Evolutionary conservation across 495 filamentous ascomycete species (phyloP), one percentile per base, ranked within the genome.

Genomic region (Penicillium diatomitis): DNA sequence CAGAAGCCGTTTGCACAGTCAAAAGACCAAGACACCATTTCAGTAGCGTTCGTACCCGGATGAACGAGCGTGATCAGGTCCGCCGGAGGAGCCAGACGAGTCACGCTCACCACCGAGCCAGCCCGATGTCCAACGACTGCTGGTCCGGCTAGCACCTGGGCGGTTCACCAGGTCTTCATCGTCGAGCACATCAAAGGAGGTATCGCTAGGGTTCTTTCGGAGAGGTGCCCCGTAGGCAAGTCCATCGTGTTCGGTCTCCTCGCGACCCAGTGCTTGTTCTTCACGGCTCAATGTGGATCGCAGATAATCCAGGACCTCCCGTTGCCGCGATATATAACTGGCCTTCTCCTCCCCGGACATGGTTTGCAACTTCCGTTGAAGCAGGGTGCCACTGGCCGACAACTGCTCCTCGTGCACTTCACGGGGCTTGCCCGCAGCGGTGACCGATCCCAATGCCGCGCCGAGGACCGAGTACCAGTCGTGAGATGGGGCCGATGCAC

Each of bases 171-270:
- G 73, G 54, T 84, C 85, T 47, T 86, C 84, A n/a, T 75, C 73
- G 35, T 88, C 83, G 52, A 95, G 83, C 57, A 85, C 83, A 57
- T 91, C 86, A 61, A 95, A 95, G 50, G 90, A 88, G 34, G 74
- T 76, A 54, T 88, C 86, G 46, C 83, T 87, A 51, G 74, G 73
- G 56, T 83, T 88, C 74, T 86, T 88, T 38, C 69, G 76, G 59
- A 88, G 57, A 6, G 80, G 67, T 42, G 71, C 63, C 9, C 66
- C 63, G 49, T 72, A 66, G 38, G 70, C 60, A 60, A 76, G 62
- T 69, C 78, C 60, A 61, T 74, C 47, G 57, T 67, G 63, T 40
- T 71, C 73, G 35, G 51, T 66, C 44, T 59, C 68, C 44, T 54
- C 64, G 53, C 54, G 71, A 49, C 47, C 65, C 38, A 77, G 57